Evolutionary conservation across 495 filamentous ascomycete genomes (phyloP).

Genomic region (Tirmania nivea): DNA sequence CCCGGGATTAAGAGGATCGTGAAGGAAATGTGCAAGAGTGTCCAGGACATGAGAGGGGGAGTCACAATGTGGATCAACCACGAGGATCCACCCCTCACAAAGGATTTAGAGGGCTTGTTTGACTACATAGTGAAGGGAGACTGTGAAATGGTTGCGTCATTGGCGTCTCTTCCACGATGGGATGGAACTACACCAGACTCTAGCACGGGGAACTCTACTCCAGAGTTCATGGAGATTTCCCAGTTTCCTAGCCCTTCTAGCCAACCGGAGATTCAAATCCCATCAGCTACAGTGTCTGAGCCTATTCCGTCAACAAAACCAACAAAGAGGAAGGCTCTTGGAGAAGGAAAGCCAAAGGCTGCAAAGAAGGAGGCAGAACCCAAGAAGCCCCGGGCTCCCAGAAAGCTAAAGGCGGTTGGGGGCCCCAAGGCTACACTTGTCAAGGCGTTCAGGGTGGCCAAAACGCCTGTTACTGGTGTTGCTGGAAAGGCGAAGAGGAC

Average conservation of each 20-base stretch:
- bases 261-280: neutral
- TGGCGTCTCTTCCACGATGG: constrained; percentile 53
- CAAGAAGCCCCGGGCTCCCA: neutral
- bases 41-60: constrained; percentile 62
- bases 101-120: constrained; percentile 78
- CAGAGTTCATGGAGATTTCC: neutral
- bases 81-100: constrained; percentile 54
- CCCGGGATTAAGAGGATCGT: constrained; percentile 77
- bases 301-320: neutral
- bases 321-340: neutral
- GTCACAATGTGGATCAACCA: constrained; percentile 88
- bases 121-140: constrained; percentile 72
- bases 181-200: constrained; percentile 26
- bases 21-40: constrained; percentile 66
- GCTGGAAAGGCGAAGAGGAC: neutral
- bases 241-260: neutral
- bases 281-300: neutral
- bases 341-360: neutral
- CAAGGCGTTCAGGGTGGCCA: neutral
- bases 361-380: neutral
- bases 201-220: neutral
- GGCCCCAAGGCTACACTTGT: neutral
- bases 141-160: constrained; percentile 66
- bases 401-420: neutral
- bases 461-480: neutral